Base-by-base conservation (phyloP, 2,329 filamentous ascomycete genomes). In the Elsinoe necatrix region DNA sequence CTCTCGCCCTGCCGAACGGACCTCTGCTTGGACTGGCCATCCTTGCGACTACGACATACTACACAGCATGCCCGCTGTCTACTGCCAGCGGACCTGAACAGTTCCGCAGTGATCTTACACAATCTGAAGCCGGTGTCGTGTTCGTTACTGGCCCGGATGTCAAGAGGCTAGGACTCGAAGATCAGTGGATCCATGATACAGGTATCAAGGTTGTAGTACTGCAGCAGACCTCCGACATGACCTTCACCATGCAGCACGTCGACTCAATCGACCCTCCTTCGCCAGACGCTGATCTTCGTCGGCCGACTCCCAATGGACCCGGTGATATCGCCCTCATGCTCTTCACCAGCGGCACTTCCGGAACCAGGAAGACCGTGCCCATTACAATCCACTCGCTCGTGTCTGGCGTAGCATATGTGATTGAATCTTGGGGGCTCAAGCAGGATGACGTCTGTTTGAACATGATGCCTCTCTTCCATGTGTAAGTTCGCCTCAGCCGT, bases 381-480 rank as follows among this genome's bases (percentile, higher is more conserved):
- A 70, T 81, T 23, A 76, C 73, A 1, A 68, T 74, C 0, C 74
- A 78, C 58, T 75, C 77, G 2, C 73, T 81, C 52, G 66, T 81
- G 7, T 69, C 72, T 6, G 78, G 79, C 1, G 74, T 79, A 2
- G 70, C 73, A 1, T 77, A 77, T 57, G 77, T 80, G 4, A 75
- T 80, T 25, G 73, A 78, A 16, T 80, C 77, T 0, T 81, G 78
- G 76, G 75, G 74, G 1, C 63, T 82, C 16, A 72, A 66, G 1
- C 62, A 69, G 1, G 63, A 66, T 1, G 79, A 81, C 61, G 71
- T 74, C 0, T 82, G 79, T 63, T 64, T 81, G 21, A 81, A 82
- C 62, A 80, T 81, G 75, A 82, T 82, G 79, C 79, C 79, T 0
- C 66, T 82, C 4, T 79, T 80, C 64, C 79, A 81, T 65, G 70